Evolutionary conservation across 768 basidiomycete species (phyloP), one percentile per base, ranked within the genome.

Genomic region (Suillus weaverae): DNA sequence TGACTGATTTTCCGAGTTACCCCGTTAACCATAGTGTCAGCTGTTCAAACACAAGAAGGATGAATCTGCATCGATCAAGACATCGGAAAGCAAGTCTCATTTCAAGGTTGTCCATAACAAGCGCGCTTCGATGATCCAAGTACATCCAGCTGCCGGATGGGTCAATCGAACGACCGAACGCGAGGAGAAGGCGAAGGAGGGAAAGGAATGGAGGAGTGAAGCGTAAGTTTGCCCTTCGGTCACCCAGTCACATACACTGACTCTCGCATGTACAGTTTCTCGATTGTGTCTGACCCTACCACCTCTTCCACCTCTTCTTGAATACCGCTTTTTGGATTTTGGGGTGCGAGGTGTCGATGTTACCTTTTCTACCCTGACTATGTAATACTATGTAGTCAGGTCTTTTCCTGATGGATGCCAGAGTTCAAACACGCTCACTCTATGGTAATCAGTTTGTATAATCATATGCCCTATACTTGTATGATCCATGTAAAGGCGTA

Each of bases 71-170:
- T 72, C 73, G 35, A 67, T 77, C 33, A 70, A 73, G 51, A 70
- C 73, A 53, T 74, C 78, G 35, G 83, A 83, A 76, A 77, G 77
- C 66, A 80, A 79, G 66, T 86, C 87, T 9, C 88, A 91, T 67
- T 95, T 97, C 83, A 92, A 92, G 78, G 84, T 97, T 41, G 89
- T 95, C 6, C 80, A 81, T 18, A 83, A 88, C 66, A 90, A 90
- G 78, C 81, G 89, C 35, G 79, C 91, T 55, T 90, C 88, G 50
- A 74, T 96, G 50, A 75, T 96, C 44, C 77, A 85, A 26, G 78
- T 81, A 0, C 84, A 89, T 64, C 87, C 91, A 9, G 76, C 84
- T 8, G 89, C 84, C 9, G 89, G 91, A 5, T 92, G 90, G 88
- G 85, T 90, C 22, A 88, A 88, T 70, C 85, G 88, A 76, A 80